phyloP scores from a whole-genome alignment of 306 rosid genomes.

The Lathyrus sativus region DNA sequence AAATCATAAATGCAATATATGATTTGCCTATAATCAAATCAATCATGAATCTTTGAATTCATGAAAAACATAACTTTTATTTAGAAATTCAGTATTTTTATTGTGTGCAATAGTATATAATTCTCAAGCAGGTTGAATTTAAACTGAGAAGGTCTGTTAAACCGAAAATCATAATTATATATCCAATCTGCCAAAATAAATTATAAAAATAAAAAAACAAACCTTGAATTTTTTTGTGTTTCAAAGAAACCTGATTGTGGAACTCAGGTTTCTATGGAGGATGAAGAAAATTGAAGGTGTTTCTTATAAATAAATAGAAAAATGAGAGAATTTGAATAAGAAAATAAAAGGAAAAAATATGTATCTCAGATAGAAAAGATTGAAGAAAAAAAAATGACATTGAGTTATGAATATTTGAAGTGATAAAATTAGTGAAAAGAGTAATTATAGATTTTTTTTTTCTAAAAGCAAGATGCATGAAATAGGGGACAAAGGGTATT shows the following conservation, averaged over 20 bases:
- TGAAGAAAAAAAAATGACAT: neutral
- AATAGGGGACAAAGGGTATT: no score
- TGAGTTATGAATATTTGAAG: slow-evolving; percentile 6
- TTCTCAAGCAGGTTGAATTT: no score
- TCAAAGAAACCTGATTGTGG: neutral
- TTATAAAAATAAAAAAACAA: neutral
- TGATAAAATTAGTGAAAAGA: slow-evolving; percentile 5
- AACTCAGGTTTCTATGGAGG: neutral
- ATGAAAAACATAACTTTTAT: no score
- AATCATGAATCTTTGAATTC: neutral
- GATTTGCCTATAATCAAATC: slow-evolving; percentile 10
- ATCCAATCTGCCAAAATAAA: neutral
- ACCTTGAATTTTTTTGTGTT: neutral
- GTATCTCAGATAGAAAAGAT: neutral
- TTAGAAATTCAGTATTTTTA: no score
- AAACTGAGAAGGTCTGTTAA: no score
- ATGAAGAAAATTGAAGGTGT: no score
- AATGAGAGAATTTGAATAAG: neutral
- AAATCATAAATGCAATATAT: slow-evolving; percentile 29
- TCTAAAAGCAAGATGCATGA: no score
- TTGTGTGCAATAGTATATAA: no score
- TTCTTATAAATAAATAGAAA: no score
- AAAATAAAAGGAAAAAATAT: neutral
- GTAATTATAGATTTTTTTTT: slow-evolving; percentile 33
- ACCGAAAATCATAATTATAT: neutral